Percentiles rank a stretch among this genome's conserved stretches.
Conservation (phyloP, 2,329 filamentous ascomycete genomes). For the Ceratocystis albifundus region DNA sequence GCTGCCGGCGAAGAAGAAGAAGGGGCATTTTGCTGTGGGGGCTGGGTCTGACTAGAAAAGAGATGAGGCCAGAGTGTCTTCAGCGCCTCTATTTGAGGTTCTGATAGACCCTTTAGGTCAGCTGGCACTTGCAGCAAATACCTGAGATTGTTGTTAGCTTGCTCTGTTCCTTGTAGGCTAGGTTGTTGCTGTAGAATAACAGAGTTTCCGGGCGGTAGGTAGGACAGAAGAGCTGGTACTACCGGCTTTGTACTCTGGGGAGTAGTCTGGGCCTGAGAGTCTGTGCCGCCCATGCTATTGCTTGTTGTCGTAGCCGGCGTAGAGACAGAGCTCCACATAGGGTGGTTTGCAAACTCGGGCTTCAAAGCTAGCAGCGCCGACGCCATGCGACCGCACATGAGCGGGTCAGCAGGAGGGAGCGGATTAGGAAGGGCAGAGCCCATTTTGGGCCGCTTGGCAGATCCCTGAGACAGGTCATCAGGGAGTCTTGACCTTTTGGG, state of each 20-base stretch:
- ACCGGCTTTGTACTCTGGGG: neutral
- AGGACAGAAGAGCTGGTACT: neutral
- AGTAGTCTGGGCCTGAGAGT: neutral
- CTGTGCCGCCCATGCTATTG: neutral
- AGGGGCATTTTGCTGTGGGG: neutral
- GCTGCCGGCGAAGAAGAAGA: neutral
- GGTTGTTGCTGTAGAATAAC: neutral
- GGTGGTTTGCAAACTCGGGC: constrained; percentile 14
- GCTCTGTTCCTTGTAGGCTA: neutral
- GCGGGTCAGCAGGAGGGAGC: constrained; percentile 14
- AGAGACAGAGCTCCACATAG: constrained; percentile 10
- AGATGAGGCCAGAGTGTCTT: constrained; percentile 9
- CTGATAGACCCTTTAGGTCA: neutral
- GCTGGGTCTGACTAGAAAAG: neutral
- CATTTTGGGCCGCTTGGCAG: constrained; percentile 3
- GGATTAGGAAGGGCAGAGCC: constrained; percentile 3
- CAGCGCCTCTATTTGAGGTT: constrained; percentile 1
- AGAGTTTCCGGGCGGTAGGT: neutral
- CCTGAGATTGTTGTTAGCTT: neutral
- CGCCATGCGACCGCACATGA: constrained; percentile 10
- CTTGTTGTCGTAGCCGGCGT: neutral
- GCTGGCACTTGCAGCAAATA: neutral
- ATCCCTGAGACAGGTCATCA: neutral
- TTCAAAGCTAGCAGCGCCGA: constrained; percentile 13
- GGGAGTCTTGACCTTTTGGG: neutral